phyloP scores from a whole-genome alignment of 441 rosid species.

The Monsonia emarginata region DNA sequence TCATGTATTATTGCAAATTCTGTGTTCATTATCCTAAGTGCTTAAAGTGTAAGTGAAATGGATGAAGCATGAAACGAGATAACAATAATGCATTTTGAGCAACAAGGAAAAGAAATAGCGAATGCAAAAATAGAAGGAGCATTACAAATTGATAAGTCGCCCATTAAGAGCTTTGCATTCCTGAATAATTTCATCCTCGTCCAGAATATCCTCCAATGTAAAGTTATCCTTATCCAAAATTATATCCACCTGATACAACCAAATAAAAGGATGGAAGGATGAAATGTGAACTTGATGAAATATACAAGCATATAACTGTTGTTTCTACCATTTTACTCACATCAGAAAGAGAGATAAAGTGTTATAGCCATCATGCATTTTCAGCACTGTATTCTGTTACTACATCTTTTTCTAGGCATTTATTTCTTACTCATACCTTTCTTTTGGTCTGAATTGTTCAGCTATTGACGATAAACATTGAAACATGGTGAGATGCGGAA shows the following conservation, averaged over 20 bases:
- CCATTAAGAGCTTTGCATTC: conserved; percentile 89
- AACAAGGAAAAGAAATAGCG: neutral
- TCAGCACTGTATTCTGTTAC: neutral
- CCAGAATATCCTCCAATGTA: conserved; percentile 84
- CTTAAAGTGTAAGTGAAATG: neutral
- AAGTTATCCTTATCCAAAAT: conserved; percentile 75
- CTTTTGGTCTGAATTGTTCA: neutral
- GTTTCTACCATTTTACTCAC: neutral
- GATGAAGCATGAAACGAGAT: neutral
- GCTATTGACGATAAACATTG: neutral
- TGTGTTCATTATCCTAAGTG: neutral
- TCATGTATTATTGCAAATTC: neutral
- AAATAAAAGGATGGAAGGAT: neutral
- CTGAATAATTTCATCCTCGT: conserved; percentile 93
- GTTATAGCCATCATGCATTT: neutral
- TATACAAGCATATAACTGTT: neutral
- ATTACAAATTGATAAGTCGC: conserved; percentile 80
- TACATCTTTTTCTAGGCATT: neutral
- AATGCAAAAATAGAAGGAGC: neutral
- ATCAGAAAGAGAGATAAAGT: neutral
- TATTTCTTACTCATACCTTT: neutral
- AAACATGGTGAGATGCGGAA: neutral
- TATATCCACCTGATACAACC: conserved; percentile 56
- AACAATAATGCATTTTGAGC: neutral
- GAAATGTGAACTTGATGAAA: neutral